Base-by-base conservation (phyloP, 805 yeast species). In the Saccharomycopsis amapae region DNA sequence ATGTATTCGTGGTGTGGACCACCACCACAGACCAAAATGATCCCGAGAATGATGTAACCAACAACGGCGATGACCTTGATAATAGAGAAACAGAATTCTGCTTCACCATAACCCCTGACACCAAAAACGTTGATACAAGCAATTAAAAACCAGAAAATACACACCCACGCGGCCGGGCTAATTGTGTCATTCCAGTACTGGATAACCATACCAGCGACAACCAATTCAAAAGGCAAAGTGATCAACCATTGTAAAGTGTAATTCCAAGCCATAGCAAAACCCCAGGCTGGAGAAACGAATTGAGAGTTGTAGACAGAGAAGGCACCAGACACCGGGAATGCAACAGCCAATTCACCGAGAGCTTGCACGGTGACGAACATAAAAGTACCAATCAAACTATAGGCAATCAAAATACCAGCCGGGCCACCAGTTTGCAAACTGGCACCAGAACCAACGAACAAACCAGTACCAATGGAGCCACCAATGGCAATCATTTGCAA, bases 381-480 rank as follows among this genome's bases (percentile, higher is more conserved):
- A 67, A 79, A 68, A 5, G 75, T 57, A 46, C 82, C 81, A 23
- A 75, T 68, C 32, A 77, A 62, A 19, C 61, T 54, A 67, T 79
- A 73, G 50, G 75, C 79, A 35, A 79, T 73, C 42, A 80, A 67
- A 30, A 80, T 59, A 28, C 81, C 73, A 2, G 78, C 84, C 4
- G 85, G 82, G 35, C 87, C 87, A 56, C 82, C 82, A 17, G 71
- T 67, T 30, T 59, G 58, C 49, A 81, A 64, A 1, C 83, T 76
- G 36, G 71, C 62, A 44, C 85, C 85, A 2, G 82, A 72, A 48
- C 84, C 85, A 44, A 80, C 74, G 51, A 81, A 78, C 46, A 80
- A 62, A 58, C 87, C 85, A 25, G 85, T 78, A 61, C 88, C 86
- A 52, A 81, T 78, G 50, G 80, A 72, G 55, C 85, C 85, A 51